Conservation (phyloP, 139 green algal genomes). For the Closterium sp. region DNA sequence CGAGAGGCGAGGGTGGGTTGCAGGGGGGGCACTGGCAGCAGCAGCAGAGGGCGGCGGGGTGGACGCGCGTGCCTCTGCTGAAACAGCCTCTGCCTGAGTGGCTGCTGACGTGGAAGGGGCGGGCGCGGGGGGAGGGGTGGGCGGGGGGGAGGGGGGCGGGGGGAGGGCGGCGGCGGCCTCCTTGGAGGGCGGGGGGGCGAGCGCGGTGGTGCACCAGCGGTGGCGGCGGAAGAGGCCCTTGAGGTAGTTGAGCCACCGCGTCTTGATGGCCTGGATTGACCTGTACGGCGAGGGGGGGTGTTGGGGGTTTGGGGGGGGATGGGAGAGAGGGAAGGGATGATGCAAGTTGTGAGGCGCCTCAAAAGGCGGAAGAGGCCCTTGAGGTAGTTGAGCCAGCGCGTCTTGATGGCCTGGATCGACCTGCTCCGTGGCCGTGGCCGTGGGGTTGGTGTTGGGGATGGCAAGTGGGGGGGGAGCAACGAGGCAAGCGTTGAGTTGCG, state of each 20-base stretch:
- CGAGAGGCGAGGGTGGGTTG: background rate
- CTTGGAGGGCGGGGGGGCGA: background rate
- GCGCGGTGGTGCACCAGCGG: background rate
- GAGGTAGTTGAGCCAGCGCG: background rate
- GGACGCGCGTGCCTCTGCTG: background rate
- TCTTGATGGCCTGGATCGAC: too few species aligned
- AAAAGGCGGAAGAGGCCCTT: background rate
- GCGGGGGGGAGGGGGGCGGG: background rate
- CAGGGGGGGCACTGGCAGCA: background rate
- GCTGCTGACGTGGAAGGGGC: background rate
- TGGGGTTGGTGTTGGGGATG: too few species aligned
- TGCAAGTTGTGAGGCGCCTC: too few species aligned
- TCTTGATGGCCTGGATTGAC: background rate
- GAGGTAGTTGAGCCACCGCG: background rate
- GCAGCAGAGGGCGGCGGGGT: background rate
- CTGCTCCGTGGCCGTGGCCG: too few species aligned
- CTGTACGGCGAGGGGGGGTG: background rate
- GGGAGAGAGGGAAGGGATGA: background rate
- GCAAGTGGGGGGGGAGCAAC: too few species aligned
- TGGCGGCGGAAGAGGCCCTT: background rate
- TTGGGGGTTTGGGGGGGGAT: too few species aligned
- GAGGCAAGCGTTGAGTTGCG: too few species aligned
- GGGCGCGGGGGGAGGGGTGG: background rate
- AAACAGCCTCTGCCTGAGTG: background rate
- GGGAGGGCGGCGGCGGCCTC: background rate